Base-by-base conservation (phyloP, 192 early-diverging fungal genomes). In the Tieghemiomyces parasiticus region DNA sequence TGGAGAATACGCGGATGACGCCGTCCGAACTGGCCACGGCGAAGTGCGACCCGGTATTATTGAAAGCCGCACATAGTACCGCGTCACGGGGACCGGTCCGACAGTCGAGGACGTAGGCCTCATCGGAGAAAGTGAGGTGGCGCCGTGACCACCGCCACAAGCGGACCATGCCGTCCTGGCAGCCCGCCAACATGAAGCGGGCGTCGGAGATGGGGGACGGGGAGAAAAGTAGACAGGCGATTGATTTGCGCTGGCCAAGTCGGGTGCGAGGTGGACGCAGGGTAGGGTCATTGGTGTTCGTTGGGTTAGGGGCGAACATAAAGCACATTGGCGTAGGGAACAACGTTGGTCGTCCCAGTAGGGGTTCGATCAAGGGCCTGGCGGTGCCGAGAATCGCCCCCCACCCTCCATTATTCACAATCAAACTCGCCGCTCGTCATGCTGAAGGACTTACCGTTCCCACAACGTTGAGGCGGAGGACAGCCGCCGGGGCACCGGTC, bases 1-100 rank as follows among this genome's bases (percentile, higher is more conserved):
- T 81, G 6, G 85, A 82, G 65, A 83, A 92, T 3, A 92, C 63
- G 65, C 83, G 83, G 12, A 92, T 71, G 32, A 84, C 75, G 0
- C 90, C 86, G 64, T 87, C 84, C 2, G 74, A 73, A 1, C 89
- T 87, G 44, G 89, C 81, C 10, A 91, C 75, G 33, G 83, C 84
- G 67, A 95, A 88, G 4, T 79, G 71, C 4, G 86, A 85, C 12
- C 90, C 90, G 8, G 83, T 86, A 35, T 69, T 68, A 56, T 88
- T 90, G 68, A 91, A 93, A 0, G 81, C 80, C 12, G 84, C 75
- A 46, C 80, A 80, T 6, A 71, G 65, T 4, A 80, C 62, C 35
- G 63, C 38, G 64, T 81, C 80, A n/a, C 76, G 71, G 19, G 70
- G 45, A 38, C 72, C 68, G 6, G 73, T 66, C 48, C 71, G 71